Evolutionary conservation across 1,284 basidiomycete genomes (phyloP), one percentile per base, ranked within the genome.

Genomic region (Leccinum solheimii): DNA sequence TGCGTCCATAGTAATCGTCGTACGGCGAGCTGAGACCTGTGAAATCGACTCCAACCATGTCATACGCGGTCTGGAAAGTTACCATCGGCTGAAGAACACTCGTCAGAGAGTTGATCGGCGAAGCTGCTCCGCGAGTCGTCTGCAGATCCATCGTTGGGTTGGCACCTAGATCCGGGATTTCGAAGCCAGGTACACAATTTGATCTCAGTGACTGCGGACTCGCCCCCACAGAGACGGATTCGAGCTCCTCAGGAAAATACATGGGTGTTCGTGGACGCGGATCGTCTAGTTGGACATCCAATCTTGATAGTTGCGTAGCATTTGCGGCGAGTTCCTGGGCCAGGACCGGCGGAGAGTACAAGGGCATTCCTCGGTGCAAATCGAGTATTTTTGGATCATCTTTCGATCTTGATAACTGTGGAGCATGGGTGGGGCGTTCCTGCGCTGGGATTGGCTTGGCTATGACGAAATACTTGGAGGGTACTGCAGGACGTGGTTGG

Each of bases 381-480:
- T 19, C 3, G 19, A 5, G 5, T 19, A 11, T 45, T 45, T 19
- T 19, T 45, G 43, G n/a, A 5, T 14, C 30, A 48, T 43, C 52
- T 1, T 56, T 48, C 16, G 55, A 53, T 61, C 53, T 40, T 19
- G 49, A 30, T 19, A 7, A n/a, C 50, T 49, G 63, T 7, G n/a
- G 43, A 0, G 21, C 43, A 27, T 14, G n/a, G 16, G 43, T 5
- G 30, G 16, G 13, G 21, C 49, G n/a, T 38, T 27, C 43, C 27
- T 45, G 59, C 23, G 26, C 14, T 11, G 30, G 6, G 16, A 40
- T 30, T 11, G 56, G 53, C 19, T 57, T 8, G 21, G 43, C 55
- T 16, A 51, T 56, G 26, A 49, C 43, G 54, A 74, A 75, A 54
- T 68, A 75, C 55, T 68, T 67, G 30, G 67, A 70, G 14, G 57